Evolutionary conservation across 768 basidiomycete species (phyloP).

Genomic region (Lactarius indigo): DNA sequence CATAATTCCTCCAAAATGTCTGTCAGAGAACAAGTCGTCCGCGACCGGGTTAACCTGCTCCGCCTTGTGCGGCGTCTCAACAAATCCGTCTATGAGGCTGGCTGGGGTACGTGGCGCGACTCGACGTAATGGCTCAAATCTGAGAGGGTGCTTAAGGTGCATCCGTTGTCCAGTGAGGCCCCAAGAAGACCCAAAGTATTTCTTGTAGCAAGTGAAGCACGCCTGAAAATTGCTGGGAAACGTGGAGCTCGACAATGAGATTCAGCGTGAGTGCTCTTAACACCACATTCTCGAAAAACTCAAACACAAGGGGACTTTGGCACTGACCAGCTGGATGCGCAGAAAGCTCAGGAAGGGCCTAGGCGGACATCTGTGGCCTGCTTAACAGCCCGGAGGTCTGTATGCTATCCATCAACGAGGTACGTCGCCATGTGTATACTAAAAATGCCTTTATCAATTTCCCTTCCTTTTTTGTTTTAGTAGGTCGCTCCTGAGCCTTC

Average conservation of each 20-base stretch:
- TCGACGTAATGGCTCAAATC: too few species aligned
- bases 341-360: too few species aligned
- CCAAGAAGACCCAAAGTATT: background rate
- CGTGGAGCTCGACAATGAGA: slow-evolving; percentile 16
- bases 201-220: slow-evolving; percentile 19
- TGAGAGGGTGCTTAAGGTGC: too few species aligned
- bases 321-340: background rate
- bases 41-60: too few species aligned
- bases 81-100: too few species aligned
- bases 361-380: slow-evolving; percentile 42
- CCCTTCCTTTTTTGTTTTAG: slow-evolving; percentile 34
- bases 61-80: too few species aligned
- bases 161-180: too few species aligned
- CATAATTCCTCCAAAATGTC: too few species aligned
- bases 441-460: background rate
- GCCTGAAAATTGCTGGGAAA: slow-evolving; percentile 12
- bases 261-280: slow-evolving; percentile 5
- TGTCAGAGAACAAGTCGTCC: too few species aligned
- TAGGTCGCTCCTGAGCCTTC: slow-evolving; percentile 39
- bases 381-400: slow-evolving; percentile 55
- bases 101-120: too few species aligned
- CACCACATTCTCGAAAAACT: background rate
- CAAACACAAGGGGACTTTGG: background rate
- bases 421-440: slow-evolving; percentile 29
- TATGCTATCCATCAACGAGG: slow-evolving; percentile 52